Evolutionary conservation across 257 asterid genomes (phyloP).

Genomic region (Dorcoceras hygrometricum): DNA sequence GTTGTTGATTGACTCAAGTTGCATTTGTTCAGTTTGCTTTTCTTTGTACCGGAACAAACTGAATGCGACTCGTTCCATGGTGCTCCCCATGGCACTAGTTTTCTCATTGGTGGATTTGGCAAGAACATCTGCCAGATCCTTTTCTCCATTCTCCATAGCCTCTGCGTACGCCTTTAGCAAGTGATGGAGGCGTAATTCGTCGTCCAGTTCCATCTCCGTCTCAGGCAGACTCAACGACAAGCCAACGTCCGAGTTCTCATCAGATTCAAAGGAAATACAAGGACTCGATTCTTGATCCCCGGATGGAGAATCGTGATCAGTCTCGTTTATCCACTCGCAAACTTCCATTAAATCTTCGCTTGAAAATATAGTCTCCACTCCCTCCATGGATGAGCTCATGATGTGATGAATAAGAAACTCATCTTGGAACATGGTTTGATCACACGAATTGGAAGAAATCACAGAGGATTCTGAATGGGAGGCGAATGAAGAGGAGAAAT

Average conservation of each 20-base stretch:
- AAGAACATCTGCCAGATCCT: constrained; percentile 47
- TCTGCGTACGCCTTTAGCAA: constrained; percentile 59
- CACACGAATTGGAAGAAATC: constrained; percentile 43
- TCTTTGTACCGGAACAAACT: constrained; percentile 43
- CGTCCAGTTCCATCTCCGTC: constrained; percentile 35
- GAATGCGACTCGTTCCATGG: constrained; percentile 55
- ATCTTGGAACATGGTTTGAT: constrained; percentile 36
- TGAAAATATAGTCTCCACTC: constrained; percentile 23
- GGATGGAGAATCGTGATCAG: constrained; percentile 28
- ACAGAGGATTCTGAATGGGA: constrained; percentile 36
- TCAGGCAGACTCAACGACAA: constrained; percentile 28
- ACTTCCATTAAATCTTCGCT: constrained; percentile 26
- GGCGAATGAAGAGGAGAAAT: constrained; percentile 38
- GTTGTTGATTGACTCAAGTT: constrained; percentile 52
- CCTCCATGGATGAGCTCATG: constrained; percentile 30
- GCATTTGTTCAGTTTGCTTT: constrained; percentile 37
- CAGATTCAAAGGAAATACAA: constrained; percentile 33
- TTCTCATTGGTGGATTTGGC: constrained; percentile 39
- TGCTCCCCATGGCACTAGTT: constrained; percentile 45
- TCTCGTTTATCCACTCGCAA: constrained; percentile 42
- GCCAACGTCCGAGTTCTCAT: constrained; percentile 24
- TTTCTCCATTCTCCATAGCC: constrained; percentile 51
- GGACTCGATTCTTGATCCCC: constrained; percentile 39
- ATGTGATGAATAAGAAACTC: constrained; percentile 32
- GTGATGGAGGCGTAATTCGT: constrained; percentile 39